Conservation (phyloP, 768 basidiomycete species). For the Lactarius quietus region DNA sequence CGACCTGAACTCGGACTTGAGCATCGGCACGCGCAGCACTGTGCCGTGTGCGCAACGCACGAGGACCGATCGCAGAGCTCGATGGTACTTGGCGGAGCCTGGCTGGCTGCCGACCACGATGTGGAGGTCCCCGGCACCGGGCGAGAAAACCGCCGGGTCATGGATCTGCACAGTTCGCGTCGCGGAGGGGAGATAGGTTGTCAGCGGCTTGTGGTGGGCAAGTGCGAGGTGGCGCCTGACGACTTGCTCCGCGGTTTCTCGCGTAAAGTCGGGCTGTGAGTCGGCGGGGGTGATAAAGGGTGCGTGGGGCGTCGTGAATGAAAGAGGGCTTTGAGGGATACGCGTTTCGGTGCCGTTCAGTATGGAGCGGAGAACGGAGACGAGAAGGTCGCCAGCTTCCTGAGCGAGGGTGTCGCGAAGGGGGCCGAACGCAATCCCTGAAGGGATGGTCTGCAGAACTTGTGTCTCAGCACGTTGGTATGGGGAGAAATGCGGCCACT, state of each 20-base stretch:
- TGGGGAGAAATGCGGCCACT: not conserved
- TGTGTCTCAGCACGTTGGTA: not conserved
- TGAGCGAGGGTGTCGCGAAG: conserved; percentile 58
- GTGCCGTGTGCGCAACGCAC: conserved; percentile 54
- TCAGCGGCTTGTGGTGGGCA: conserved; percentile 51
- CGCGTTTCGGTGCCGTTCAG: conserved; percentile 48
- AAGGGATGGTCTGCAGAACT: conserved; percentile 47
- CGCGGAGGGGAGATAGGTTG: conserved; percentile 28
- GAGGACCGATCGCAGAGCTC: conserved; percentile 39
- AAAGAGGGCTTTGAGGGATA: conserved; percentile 4
- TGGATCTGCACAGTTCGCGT: conserved; percentile 33
- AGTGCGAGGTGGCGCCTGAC: conserved; percentile 58
- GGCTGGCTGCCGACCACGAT: conserved; percentile 30
- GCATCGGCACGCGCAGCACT: conserved; percentile 47
- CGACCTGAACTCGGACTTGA: conserved; percentile 61
- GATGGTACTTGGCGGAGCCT: conserved; percentile 45
- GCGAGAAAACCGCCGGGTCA: conserved; percentile 7
- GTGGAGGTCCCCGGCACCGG: not conserved
- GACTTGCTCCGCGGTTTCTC: conserved; percentile 54
- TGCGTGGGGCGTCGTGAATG: conserved; percentile 44
- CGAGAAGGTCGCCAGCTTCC: conserved; percentile 66
- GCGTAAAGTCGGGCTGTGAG: conserved; percentile 52
- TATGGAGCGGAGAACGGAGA: conserved; percentile 65
- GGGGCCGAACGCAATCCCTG: conserved; percentile 47
- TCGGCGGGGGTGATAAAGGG: conserved; percentile 53